A percentile compares a stretch with the other conserved stretches of the same genome.
These are phyloP conservation scores for Mycena pura DNA, from an alignment of 768 basidiomycete genomes.

Conservation along the genomic window DNA sequence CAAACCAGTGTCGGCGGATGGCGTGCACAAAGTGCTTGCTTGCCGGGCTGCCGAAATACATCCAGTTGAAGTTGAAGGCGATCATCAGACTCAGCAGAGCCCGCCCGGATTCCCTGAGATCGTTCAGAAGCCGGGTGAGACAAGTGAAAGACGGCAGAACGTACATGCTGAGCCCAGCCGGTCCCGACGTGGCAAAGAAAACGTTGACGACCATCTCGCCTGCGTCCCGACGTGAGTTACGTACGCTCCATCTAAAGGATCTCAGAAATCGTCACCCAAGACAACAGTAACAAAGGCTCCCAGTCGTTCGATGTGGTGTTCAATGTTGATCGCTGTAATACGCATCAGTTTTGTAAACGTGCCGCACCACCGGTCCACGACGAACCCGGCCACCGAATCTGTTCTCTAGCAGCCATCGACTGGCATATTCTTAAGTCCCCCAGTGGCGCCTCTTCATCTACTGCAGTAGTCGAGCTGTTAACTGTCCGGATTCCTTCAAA, in stretches of 20 bases:
- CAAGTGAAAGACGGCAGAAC: not conserved
- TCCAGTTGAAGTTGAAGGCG: slow-evolving; percentile 30
- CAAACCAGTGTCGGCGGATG: slow-evolving; percentile 29
- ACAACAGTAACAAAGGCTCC: slow-evolving; percentile 41
- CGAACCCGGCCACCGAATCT: slow-evolving; percentile 15
- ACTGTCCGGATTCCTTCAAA: not conserved
- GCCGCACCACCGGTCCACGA: not conserved
- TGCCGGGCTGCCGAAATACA: slow-evolving; percentile 25
- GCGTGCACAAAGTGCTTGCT: slow-evolving; percentile 27
- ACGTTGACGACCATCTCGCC: slow-evolving; percentile 27
- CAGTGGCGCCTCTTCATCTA: slow-evolving; percentile 17
- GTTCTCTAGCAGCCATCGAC: not conserved
- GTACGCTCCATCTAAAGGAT: not conserved
- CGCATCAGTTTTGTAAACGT: not conserved
- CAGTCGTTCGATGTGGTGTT: slow-evolving; percentile 40
- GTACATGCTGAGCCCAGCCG: slow-evolving; percentile 20
- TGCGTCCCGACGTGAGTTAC: not conserved
- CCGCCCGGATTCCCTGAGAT: slow-evolving; percentile 24
- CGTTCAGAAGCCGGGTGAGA: not conserved
- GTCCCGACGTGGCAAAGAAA: slow-evolving; percentile 14
- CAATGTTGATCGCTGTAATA: slow-evolving; percentile 40
- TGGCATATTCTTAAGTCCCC: slow-evolving; percentile 14
- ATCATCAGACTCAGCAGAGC: slow-evolving; percentile 25
- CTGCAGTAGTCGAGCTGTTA: slow-evolving; percentile 25
- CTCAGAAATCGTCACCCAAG: slow-evolving; percentile 19